A percentile compares a stretch with the other conserved stretches of the same genome.
Conservation (phyloP, 1,139 yeast genomes). For the Geotrichum klebahnii region DNA sequence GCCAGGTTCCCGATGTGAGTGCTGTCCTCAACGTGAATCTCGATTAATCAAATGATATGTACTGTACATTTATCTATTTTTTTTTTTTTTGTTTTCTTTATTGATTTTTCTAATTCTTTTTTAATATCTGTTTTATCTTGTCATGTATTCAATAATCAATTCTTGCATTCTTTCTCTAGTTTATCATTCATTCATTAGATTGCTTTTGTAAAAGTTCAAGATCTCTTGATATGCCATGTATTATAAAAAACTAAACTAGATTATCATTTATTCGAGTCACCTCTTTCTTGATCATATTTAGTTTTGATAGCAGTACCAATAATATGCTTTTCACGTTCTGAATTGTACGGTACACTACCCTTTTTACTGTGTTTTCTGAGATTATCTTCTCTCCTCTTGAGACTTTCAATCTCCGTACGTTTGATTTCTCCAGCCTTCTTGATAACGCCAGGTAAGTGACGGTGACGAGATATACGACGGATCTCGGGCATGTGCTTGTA, state of each 20-base stretch:
- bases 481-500: conserved; percentile 96
- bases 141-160: too few species aligned
- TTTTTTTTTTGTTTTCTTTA: background rate
- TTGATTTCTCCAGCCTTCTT: conserved; percentile 88
- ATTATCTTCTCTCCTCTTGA: conserved; percentile 78
- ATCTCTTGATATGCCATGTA: too few species aligned
- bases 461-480: conserved; percentile 79
- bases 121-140: too few species aligned
- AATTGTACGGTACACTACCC: conserved; percentile 53
- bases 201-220: too few species aligned
- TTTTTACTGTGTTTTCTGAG: conserved; percentile 72
- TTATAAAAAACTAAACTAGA: too few species aligned
- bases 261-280: too few species aligned
- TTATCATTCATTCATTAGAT: too few species aligned
- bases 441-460: conserved; percentile 82
- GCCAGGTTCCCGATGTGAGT: conserved; percentile 72
- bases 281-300: too few species aligned
- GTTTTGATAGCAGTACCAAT: conserved; percentile 72
- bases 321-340: conserved; percentile 79
- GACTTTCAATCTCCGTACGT: conserved; percentile 61
- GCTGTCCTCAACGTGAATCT: conserved; percentile 66
- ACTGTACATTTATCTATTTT: background rate
- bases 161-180: background rate
- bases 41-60: background rate
- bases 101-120: background rate